Conservation (phyloP, 2,329 filamentous ascomycete species). For the Stemphylium lycopersici region DNA sequence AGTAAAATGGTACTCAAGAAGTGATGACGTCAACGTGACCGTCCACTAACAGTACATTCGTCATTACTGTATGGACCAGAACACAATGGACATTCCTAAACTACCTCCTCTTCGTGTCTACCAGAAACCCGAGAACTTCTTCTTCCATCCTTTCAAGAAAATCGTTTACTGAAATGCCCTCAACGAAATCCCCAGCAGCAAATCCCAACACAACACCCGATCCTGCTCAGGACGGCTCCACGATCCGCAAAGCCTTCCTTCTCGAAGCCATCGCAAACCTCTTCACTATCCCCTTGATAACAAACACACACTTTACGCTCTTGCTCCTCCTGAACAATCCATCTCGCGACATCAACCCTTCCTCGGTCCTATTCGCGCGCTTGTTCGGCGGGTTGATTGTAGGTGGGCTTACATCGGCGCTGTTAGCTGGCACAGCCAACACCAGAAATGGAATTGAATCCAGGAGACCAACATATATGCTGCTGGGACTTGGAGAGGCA, state of each 20-base stretch:
- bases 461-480: slow-evolving; percentile 28
- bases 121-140: not conserved
- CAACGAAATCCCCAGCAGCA: slow-evolving; percentile 27
- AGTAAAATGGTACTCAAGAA: not conserved
- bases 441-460: slow-evolving; percentile 35
- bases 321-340: slow-evolving; percentile 28
- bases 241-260: slow-evolving; percentile 37
- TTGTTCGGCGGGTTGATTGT: slow-evolving; percentile 32
- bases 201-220: slow-evolving; percentile 27
- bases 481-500: slow-evolving; percentile 31
- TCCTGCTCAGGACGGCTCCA: slow-evolving; percentile 19
- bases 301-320: slow-evolving; percentile 28
- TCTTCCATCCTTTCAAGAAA: not conserved
- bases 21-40: slow-evolving; percentile 4
- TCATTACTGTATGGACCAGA: not conserved
- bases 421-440: slow-evolving; percentile 29
- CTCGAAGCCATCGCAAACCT: slow-evolving; percentile 35
- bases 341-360: slow-evolving; percentile 27
- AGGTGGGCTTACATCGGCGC: slow-evolving; percentile 31
- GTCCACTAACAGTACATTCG: not conserved
- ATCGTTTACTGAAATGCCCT: not conserved
- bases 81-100: too few species aligned
- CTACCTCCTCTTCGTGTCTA: too few species aligned
- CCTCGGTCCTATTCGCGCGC: slow-evolving; percentile 32
- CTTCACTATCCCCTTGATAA: slow-evolving; percentile 34